A percentile compares a stretch with the other conserved stretches of the same genome.
phyloP scores from a whole-genome alignment of 148 eudicot species.

The Nepenthes mirabilis region DNA sequence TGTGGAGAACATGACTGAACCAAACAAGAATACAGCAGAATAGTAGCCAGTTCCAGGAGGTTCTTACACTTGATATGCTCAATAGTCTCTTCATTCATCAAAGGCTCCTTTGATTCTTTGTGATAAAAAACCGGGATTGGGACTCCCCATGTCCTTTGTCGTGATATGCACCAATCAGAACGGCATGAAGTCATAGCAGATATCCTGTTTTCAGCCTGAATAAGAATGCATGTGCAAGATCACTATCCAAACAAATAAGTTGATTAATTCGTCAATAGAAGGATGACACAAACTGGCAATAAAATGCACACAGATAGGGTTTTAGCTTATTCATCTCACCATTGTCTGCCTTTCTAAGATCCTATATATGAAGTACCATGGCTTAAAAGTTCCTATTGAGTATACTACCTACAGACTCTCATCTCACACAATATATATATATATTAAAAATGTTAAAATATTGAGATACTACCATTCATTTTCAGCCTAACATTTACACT shows the following conservation, averaged over 20 bases:
- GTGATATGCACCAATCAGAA: slow-evolving; percentile 98
- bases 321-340: no score
- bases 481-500: no score
- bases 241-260: not conserved
- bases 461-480: no score
- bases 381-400: no score
- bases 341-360: no score
- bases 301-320: not conserved
- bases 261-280: not conserved
- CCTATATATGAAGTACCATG: no score
- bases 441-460: no score
- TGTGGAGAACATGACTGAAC: not conserved
- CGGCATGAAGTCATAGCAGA: slow-evolving; percentile 86
- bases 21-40: not conserved
- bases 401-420: no score
- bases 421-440: no score
- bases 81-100: slow-evolving; percentile 79
- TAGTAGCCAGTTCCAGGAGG: not conserved
- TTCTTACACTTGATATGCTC: slow-evolving; percentile 67
- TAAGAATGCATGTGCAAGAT: not conserved
- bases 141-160: slow-evolving; percentile 97
- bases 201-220: slow-evolving; percentile 79
- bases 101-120: slow-evolving; percentile 70
- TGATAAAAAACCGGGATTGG: slow-evolving; percentile 99
- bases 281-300: not conserved